Base-by-base conservation (phyloP, 2,329 filamentous ascomycete species). In the Sclerotinia borealis region DNA sequence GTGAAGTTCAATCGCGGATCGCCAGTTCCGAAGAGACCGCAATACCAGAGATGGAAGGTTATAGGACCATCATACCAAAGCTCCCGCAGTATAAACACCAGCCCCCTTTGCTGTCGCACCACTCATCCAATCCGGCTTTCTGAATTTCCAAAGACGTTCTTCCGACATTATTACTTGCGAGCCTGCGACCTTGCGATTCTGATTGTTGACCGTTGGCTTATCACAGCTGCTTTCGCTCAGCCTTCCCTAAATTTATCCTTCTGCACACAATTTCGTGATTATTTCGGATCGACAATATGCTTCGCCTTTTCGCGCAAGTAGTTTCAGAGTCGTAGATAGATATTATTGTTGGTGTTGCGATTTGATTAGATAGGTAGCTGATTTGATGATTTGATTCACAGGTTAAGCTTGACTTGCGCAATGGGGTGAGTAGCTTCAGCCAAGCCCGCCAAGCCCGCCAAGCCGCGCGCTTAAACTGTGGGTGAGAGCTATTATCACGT, bases 81-180 rank as follows among this genome's bases (percentile, higher is more conserved):
- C 85, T 68, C 86, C 86, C 54, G 86, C 81, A 60, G 76, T 74
- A 75, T 88, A 89, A 68, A 89, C 81, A 63, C 86, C 86, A 22
- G 83, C 78, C 69, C 86, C 86, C 72, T 85, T 84, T 67, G 83
- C 83, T 78, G 81, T 85, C 68, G 81, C 79, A 75, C 81, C 86
- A 77, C 85, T 87, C 63, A 87, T 79, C 85, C 85, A 89, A 73
- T 86, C 84, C 62, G 86, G 86, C 79, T 78, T 82, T 75, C 80
- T 76, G 73, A 88, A 88, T 78, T 87, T 88, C 82, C 83, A 88
- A 70, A 88, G 83, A 63, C 85, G 83, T 65, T 87, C 85, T 69
- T 87, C 85, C 67, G 85, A 83, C 83, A 86, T 86, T 39, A 4
- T 58, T 31, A 15, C 19, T 37, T 48, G 45, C 47, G 47, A 48